Conservation (phyloP, 148 eudicot genomes). For the Dysphania ambrosioides region DNA sequence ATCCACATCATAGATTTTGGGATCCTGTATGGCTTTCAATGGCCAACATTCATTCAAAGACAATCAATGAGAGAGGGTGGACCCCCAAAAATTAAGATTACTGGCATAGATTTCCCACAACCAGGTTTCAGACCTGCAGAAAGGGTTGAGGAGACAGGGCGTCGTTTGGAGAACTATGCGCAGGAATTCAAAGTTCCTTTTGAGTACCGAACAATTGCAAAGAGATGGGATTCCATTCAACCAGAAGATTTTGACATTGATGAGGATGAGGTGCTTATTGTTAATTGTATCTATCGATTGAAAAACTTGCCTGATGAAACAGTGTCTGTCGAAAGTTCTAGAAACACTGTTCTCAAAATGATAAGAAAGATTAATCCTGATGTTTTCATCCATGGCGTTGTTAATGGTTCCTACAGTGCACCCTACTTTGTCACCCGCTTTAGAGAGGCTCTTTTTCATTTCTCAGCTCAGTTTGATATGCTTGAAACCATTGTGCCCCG, state of each 20-base stretch:
- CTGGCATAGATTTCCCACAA: slow-evolving; percentile 67
- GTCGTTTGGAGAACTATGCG: slow-evolving; percentile 56
- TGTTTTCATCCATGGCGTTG: slow-evolving; percentile 51
- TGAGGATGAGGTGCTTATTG: slow-evolving; percentile 52
- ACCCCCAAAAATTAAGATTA: slow-evolving; percentile 56
- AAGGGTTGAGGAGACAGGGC: slow-evolving; percentile 59
- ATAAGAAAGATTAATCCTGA: slow-evolving; percentile 50
- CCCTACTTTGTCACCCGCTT: slow-evolving; percentile 65
- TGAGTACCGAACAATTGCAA: slow-evolving; percentile 52
- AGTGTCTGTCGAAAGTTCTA: slow-evolving; percentile 41
- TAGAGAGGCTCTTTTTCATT: slow-evolving; percentile 66
- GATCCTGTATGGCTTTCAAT: slow-evolving; percentile 61
- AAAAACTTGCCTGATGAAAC: slow-evolving; percentile 66
- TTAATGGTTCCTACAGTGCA: slow-evolving; percentile 59
- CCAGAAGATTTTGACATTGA: slow-evolving; percentile 54
- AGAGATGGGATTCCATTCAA: slow-evolving; percentile 58
- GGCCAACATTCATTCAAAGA: slow-evolving; percentile 62
- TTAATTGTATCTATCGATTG: slow-evolving; percentile 49
- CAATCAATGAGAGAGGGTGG: slow-evolving; percentile 45
- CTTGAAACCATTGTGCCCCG: slow-evolving; percentile 55
- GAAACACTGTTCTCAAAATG: slow-evolving; percentile 43
- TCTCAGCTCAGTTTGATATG: slow-evolving; percentile 65
- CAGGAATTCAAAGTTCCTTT: slow-evolving; percentile 50
- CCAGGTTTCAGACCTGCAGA: slow-evolving; percentile 66
- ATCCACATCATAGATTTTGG: slow-evolving; percentile 69